Evolutionary conservation across 2,329 filamentous ascomycete species (phyloP).

Genomic region (Trichoderma lentiforme): DNA sequence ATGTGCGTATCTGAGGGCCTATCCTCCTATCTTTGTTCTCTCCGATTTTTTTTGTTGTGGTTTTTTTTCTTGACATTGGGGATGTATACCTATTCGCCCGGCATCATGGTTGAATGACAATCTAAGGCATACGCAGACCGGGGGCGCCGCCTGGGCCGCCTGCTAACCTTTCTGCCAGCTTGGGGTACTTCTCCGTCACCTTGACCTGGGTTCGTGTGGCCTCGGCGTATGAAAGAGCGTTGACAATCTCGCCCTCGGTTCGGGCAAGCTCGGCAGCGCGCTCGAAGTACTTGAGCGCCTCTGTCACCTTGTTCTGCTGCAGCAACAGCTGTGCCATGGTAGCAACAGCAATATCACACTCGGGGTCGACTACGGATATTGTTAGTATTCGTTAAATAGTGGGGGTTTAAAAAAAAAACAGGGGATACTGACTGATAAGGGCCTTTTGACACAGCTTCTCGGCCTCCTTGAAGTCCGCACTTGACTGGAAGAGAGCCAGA

Average conservation of each 20-base stretch:
- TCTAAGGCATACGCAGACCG: constrained; percentile 37
- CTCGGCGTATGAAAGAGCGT: constrained; percentile 94
- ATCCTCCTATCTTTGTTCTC: neutral
- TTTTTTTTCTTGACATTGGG: neutral
- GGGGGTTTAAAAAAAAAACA: neutral
- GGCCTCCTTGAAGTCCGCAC: constrained; percentile 90
- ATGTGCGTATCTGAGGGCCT: neutral
- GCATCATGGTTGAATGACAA: neutral
- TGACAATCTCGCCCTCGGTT: constrained; percentile 93
- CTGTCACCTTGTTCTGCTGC: constrained; percentile 94
- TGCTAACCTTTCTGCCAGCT: constrained; percentile 67
- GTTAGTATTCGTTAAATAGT: constrained; percentile 32
- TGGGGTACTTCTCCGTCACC: constrained; percentile 82
- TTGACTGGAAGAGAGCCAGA: constrained; percentile 95
- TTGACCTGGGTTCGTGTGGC: constrained; percentile 94
- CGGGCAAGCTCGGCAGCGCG: constrained; percentile 89
- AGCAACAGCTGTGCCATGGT: constrained; percentile 97
- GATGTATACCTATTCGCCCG: neutral
- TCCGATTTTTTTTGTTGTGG: neutral
- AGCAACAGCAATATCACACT: constrained; percentile 97
- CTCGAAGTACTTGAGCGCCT: constrained; percentile 96
- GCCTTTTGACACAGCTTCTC: constrained; percentile 97
- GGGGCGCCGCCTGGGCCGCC: constrained; percentile 34
- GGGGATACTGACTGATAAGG: constrained; percentile 73
- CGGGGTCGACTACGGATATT: constrained; percentile 73